Conservation (phyloP, 164 flowering plant genomes). For the Amborella trichopoda region DNA sequence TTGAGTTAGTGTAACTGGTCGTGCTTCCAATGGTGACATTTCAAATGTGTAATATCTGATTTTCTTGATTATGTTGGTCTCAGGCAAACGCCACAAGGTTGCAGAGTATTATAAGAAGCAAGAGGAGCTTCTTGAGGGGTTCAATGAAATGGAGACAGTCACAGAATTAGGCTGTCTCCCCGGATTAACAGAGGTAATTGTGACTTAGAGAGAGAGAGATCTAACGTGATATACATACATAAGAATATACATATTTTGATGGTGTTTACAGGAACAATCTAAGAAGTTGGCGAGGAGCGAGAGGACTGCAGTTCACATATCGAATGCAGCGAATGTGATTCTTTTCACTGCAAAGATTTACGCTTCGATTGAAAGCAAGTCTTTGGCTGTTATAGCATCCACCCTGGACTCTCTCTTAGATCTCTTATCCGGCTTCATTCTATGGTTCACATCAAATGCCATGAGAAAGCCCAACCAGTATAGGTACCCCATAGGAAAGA, state of each 20-base stretch:
- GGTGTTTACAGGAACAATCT: constrained; percentile 41
- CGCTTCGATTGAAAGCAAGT: constrained; percentile 69
- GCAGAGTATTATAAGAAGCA: constrained; percentile 77
- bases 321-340: constrained; percentile 52
- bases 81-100: constrained; percentile 47
- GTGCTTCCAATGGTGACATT: neutral
- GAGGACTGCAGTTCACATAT: constrained; percentile 39
- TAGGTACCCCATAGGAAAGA: constrained; percentile 72
- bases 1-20: neutral
- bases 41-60: neutral
- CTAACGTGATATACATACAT: neutral
- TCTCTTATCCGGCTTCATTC: constrained; percentile 72
- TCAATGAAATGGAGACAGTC: constrained; percentile 65
- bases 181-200: constrained; percentile 55
- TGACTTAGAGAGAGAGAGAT: neutral
- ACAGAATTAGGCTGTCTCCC: constrained; percentile 40
- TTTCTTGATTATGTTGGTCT: neutral
- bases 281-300: constrained; percentile 56
- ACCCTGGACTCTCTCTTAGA: constrained; percentile 76
- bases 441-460: constrained; percentile 79
- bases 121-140: constrained; percentile 70
- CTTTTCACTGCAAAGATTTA: constrained; percentile 66
- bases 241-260: neutral
- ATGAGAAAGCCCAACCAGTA: constrained; percentile 67
- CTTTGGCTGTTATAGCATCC: constrained; percentile 83